Evolutionary conservation across 305 asterid species (phyloP).

Genomic region (Plantago coronopus): DNA sequence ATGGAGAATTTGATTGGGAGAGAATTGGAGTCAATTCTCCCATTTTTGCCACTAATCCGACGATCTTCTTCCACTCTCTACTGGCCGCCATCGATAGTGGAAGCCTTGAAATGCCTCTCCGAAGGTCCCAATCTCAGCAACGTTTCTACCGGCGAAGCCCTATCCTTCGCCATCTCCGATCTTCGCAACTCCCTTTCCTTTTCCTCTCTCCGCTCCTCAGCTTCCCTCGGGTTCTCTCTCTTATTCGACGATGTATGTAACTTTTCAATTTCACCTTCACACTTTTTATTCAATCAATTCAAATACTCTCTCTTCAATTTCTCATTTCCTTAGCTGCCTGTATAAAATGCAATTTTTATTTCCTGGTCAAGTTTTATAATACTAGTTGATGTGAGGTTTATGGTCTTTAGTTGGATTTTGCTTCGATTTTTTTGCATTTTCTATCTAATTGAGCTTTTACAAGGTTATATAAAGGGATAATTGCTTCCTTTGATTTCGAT

Average conservation of each 20-base stretch:
- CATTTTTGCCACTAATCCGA: slow-evolving; percentile 46
- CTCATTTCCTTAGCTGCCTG: too few species aligned
- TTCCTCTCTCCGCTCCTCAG: slow-evolving; percentile 37
- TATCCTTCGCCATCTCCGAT: slow-evolving; percentile 54
- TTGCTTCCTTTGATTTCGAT: too few species aligned
- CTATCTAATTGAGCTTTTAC: too few species aligned
- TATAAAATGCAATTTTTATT: too few species aligned
- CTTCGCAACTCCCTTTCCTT: slow-evolving; percentile 43
- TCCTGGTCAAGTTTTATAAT: too few species aligned
- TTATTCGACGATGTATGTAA: slow-evolving; percentile 64
- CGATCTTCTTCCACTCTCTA: slow-evolving; percentile 55
- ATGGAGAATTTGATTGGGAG: slow-evolving; percentile 19
- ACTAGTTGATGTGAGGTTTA: too few species aligned
- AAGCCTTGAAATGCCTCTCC: slow-evolving; percentile 50
- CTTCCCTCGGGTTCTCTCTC: slow-evolving; percentile 49
- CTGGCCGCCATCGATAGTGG: slow-evolving; percentile 57
- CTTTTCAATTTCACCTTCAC: too few species aligned
- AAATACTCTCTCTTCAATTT: too few species aligned
- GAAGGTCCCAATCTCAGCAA: slow-evolving; percentile 62
- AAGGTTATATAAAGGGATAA: too few species aligned
- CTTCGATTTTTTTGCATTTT: too few species aligned
- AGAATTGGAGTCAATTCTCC: slow-evolving; percentile 47
- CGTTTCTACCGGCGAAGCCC: slow-evolving; percentile 60
- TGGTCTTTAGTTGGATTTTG: too few species aligned
- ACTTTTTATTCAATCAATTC: not conserved